A percentile compares a stretch with the other conserved stretches of the same genome.
Conservation (phyloP, 139 green algal genomes). For the Coelastrella sp. region DNA sequence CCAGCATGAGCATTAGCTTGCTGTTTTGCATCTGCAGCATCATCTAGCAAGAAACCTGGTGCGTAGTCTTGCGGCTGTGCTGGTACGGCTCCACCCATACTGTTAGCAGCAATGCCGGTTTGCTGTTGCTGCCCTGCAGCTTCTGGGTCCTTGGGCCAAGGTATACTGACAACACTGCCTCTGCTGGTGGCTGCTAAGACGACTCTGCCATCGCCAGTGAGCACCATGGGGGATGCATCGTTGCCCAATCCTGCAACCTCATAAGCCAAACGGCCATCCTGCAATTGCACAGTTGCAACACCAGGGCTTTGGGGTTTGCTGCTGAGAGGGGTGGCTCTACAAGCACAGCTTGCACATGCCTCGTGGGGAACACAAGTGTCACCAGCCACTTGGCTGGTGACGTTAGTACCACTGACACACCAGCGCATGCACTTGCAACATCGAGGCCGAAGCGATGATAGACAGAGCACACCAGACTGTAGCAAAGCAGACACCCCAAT, state of each 20-base stretch:
- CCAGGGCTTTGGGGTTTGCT: not conserved
- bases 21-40: not conserved
- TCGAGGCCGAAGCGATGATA: not conserved
- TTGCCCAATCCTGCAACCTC: constrained; percentile 27
- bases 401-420: too few species aligned
- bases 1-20: not conserved
- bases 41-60: not conserved
- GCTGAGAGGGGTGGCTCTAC: too few species aligned
- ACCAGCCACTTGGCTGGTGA: too few species aligned
- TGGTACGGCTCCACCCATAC: not conserved
- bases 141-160: constrained; percentile 42
- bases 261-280: not conserved
- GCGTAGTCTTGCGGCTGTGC: not conserved
- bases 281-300: not conserved
- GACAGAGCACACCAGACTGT: not conserved
- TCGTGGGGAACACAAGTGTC: too few species aligned
- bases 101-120: not conserved
- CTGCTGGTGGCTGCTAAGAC: constrained; percentile 23
- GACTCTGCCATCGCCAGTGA: constrained; percentile 21
- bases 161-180: constrained; percentile 26
- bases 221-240: constrained; percentile 28
- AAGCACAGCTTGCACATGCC: not conserved
- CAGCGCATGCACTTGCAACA: too few species aligned
- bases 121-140: constrained; percentile 4
- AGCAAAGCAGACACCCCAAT: not conserved